These are phyloP conservation scores for Sechiopsis laciniata DNA, from an alignment of 306 rosid genomes.

Conservation along the genomic window DNA sequence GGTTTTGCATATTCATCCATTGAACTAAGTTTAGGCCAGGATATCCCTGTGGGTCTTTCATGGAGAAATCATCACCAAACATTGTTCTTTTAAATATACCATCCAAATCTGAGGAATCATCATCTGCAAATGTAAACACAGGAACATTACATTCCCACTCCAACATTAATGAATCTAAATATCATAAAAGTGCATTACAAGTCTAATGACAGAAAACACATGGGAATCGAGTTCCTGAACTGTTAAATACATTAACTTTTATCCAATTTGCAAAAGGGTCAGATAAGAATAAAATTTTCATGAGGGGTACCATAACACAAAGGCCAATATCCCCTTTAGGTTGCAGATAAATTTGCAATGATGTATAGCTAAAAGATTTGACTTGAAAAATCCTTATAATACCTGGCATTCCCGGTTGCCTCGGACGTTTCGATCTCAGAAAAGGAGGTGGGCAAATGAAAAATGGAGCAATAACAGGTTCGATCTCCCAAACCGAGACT, in stretches of 20 bases:
- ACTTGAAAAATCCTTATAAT: slow-evolving; percentile 7
- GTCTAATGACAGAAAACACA: neutral
- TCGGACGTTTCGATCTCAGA: slow-evolving; percentile 74
- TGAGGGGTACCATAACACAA: no score
- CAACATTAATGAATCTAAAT: neutral
- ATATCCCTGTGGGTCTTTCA: slow-evolving; percentile 73
- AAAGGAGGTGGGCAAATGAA: slow-evolving; percentile 92
- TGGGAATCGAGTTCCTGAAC: neutral
- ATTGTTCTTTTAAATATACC: slow-evolving; percentile 61
- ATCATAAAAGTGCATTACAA: neutral
- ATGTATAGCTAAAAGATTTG: neutral
- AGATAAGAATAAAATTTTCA: neutral
- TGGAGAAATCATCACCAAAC: slow-evolving; percentile 70
- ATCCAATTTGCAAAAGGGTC: neutral
- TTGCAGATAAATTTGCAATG: neutral
- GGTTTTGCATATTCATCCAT: slow-evolving; percentile 95
- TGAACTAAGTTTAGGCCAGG: slow-evolving; percentile 86
- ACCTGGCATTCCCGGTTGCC: slow-evolving; percentile 95
- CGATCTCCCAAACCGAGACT: slow-evolving; percentile 98
- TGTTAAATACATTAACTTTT: neutral
- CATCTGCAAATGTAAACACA: slow-evolving; percentile 36
- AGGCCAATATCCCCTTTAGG: no score
- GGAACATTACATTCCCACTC: neutral
- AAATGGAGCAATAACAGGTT: slow-evolving; percentile 96
- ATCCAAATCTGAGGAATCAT: slow-evolving; percentile 65